These are phyloP conservation scores for Leptographium lundbergii DNA, from an alignment of 2,329 filamentous ascomycete genomes.

Conservation along the genomic window DNA sequence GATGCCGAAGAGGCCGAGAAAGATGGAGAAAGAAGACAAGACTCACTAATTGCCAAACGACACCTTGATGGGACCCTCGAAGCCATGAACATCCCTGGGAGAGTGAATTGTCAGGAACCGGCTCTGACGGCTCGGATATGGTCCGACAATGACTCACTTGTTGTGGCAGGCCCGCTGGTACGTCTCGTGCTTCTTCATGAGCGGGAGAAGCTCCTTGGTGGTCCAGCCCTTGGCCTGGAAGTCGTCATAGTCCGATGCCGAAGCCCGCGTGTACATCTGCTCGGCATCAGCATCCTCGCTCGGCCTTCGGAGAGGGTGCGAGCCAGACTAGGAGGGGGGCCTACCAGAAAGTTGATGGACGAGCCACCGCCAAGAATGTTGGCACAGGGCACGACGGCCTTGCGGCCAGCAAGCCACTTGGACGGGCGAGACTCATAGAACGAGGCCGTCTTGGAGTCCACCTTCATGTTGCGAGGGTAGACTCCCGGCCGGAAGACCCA, in stretches of 20 bases:
- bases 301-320: neutral
- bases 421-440: constrained; percentile 71
- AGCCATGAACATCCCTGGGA: constrained; percentile 54
- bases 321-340: neutral
- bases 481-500: constrained; percentile 66
- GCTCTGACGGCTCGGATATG: neutral
- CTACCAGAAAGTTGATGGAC: constrained; percentile 61
- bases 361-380: constrained; percentile 61
- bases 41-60: constrained; percentile 60
- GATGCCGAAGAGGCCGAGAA: constrained; percentile 14
- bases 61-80: constrained; percentile 70
- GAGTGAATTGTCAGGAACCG: neutral
- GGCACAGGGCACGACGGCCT: constrained; percentile 62
- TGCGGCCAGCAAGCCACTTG: constrained; percentile 56
- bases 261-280: constrained; percentile 57
- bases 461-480: constrained; percentile 65
- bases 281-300: neutral
- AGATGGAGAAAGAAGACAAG: neutral
- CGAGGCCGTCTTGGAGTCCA: constrained; percentile 69
- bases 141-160: constrained; percentile 21
- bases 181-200: constrained; percentile 73
- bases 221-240: constrained; percentile 72
- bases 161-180: constrained; percentile 57
- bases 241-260: constrained; percentile 63
- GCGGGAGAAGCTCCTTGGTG: constrained; percentile 59